phyloP scores from a whole-genome alignment of 805 yeast genomes.

The Wickerhamiella alocasiicola region DNA sequence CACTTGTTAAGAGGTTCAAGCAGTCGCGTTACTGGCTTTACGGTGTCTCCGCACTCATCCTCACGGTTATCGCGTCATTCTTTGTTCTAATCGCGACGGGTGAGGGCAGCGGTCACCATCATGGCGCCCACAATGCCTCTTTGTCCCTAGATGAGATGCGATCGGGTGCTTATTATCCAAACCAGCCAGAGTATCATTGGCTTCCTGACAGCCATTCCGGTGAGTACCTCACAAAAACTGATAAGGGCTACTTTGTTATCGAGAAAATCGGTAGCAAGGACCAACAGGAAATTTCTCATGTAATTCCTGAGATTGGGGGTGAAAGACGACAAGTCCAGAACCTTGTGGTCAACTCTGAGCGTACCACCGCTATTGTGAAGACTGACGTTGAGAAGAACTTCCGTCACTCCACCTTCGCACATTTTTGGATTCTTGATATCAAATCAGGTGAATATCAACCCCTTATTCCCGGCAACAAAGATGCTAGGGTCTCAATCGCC shows the following conservation, averaged over 20 bases:
- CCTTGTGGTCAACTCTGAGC: slow-evolving; percentile 34
- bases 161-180: slow-evolving; percentile 15
- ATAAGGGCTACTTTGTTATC: not conserved
- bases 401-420: slow-evolving; percentile 56
- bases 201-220: slow-evolving; percentile 17
- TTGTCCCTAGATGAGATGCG: slow-evolving; percentile 17
- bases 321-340: slow-evolving; percentile 31
- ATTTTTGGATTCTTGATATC: slow-evolving; percentile 51
- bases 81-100: not conserved
- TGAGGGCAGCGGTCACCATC: not conserved
- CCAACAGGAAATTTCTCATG: slow-evolving; percentile 11
- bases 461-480: slow-evolving; percentile 18
- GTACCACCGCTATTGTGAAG: slow-evolving; percentile 40
- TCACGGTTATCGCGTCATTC: not conserved
- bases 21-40: slow-evolving; percentile 1
- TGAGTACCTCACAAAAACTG: slow-evolving; percentile 12
- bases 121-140: slow-evolving; percentile 6
- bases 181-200: slow-evolving; percentile 15
- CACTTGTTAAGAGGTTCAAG: not conserved
- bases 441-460: slow-evolving; percentile 27
- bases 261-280: slow-evolving; percentile 7
- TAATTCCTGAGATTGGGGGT: slow-evolving; percentile 33
- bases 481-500: slow-evolving; percentile 37
- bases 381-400: slow-evolving; percentile 42
- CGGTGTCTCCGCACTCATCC: slow-evolving; percentile 2